Base-by-base conservation (phyloP, 2,329 filamentous ascomycete genomes). In the Thielaviopsis musarum region DNA sequence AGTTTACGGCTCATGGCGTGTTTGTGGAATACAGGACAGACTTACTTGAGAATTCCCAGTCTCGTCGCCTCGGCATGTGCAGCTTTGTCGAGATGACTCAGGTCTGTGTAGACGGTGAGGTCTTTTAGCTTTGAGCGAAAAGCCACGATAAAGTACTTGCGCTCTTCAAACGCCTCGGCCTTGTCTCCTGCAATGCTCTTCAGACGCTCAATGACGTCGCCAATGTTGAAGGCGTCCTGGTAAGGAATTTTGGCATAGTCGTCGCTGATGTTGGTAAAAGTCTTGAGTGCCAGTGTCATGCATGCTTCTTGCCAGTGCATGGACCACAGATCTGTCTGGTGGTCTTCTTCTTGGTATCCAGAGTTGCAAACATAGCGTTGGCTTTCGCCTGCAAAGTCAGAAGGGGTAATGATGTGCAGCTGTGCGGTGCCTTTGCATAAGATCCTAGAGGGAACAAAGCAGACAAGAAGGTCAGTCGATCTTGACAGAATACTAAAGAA, bases 181-280 rank as follows among this genome's bases (percentile, higher is more conserved):
- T 56, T 52, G 21, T 52, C 21, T 13, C 60, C 60, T 19, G 53
- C 48, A n/a, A 56, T 56, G 1, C 73, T 67, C 60, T 72, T 75
- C 57, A 93, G 71, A 34, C 78, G 72, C 3, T 73, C 70, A 12
- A 93, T 73, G 15, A 89, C 76, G 51, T 79, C 72, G 2, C 69
- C 63, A 83, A 88, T 93, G 70, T 95, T 94, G 73, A 95, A 91
- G 0, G 82, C 82, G 1, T 83, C 78, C 3, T 75, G 70, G 70
- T 95, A 95, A 0, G 80, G 74, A 1, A 84, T 82, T 1, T 83
- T 90, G 60, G 89, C 87, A 71, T 94, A 95, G 68, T 90, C 84
- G 7, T 75, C 69, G 1, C 82, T 79, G 19, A 82, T 72, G 45
- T 81, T 80, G 61, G 74, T 75, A 64, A 95, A 75, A 15, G 74